A percentile compares a stretch with the other conserved stretches of the same genome.
Evolutionary conservation across 768 basidiomycete species (phyloP).

Genomic region (Kwoniella sp.): DNA sequence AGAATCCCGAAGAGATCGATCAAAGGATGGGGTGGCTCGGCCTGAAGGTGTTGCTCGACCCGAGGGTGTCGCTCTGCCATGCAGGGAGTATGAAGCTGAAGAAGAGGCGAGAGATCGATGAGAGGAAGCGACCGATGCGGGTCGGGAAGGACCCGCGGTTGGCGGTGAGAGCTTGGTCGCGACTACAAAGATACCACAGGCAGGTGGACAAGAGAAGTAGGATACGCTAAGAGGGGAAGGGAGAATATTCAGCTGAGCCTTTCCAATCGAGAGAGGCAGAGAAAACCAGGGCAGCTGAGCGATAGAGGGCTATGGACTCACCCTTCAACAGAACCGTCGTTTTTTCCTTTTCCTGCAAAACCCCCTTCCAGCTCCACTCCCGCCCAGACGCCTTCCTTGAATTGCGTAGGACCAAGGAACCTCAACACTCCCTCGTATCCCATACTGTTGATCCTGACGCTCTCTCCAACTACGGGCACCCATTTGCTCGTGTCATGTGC

Average conservation of each 20-base stretch:
- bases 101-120: slow-evolving; percentile 55
- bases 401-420: slow-evolving; percentile 81
- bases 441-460: slow-evolving; percentile 80
- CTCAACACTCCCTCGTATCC: slow-evolving; percentile 79
- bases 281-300: background rate
- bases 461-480: slow-evolving; percentile 68
- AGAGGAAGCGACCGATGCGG: slow-evolving; percentile 78
- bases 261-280: too few relatives aligned
- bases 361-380: slow-evolving; percentile 87
- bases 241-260: too few relatives aligned
- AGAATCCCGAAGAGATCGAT: slow-evolving; percentile 30
- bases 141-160: slow-evolving; percentile 69
- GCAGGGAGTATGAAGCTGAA: slow-evolving; percentile 31
- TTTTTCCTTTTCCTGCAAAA: slow-evolving; percentile 90
- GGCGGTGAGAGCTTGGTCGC: slow-evolving; percentile 76
- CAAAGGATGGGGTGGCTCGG: slow-evolving; percentile 45
- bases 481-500: slow-evolving; percentile 31
- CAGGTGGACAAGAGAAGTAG: slow-evolving; percentile 82
- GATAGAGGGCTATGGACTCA: slow-evolving; percentile 58
- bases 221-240: too few relatives aligned
- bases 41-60: slow-evolving; percentile 53
- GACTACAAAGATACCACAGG: slow-evolving; percentile 89
- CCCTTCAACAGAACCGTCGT: slow-evolving; percentile 87
- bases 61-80: slow-evolving; percentile 59
- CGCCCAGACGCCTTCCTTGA: slow-evolving; percentile 87